These are phyloP conservation scores for Exophiala lecanii-corni DNA, from an alignment of 2,329 filamentous ascomycete species.

Conservation along the genomic window DNA sequence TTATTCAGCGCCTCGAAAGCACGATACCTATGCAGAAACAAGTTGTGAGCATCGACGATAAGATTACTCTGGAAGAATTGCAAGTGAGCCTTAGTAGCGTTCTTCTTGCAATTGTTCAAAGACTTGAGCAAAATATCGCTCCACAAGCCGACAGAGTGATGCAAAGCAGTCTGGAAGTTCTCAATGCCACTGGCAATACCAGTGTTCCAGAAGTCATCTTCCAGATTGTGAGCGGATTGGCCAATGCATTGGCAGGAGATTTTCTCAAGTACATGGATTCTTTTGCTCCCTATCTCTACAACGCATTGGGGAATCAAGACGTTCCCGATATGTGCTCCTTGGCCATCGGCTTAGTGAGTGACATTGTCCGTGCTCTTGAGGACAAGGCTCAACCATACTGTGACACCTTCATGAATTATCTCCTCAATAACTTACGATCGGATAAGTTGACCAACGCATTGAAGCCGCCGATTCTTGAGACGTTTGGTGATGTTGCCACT, in stretches of 20 bases:
- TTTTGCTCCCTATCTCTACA: conserved; percentile 88
- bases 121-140: conserved; percentile 83
- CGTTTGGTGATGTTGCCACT: conserved; percentile 94
- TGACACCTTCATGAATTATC: conserved; percentile 96
- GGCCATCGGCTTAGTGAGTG: conserved; percentile 94
- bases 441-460: conserved; percentile 88
- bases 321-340: conserved; percentile 91
- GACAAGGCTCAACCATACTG: conserved; percentile 91
- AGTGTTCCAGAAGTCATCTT: conserved; percentile 93
- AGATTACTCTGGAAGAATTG: conserved; percentile 93
- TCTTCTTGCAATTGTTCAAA: conserved; percentile 82
- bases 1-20: conserved; percentile 85
- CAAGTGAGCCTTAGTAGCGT: conserved; percentile 93
- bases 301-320: conserved; percentile 90
- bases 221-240: conserved; percentile 83
- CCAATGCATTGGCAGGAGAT: conserved; percentile 84
- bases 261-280: conserved; percentile 98
- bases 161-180: conserved; percentile 76
- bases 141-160: conserved; percentile 93
- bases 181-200: conserved; percentile 76
- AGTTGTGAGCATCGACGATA: conserved; percentile 95
- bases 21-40: conserved; percentile 86
- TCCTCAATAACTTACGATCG: conserved; percentile 80
- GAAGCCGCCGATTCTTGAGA: conserved; percentile 96
- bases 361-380: conserved; percentile 87